These are phyloP conservation scores for Alternaria triticimaculans DNA, from an alignment of 2,329 filamentous ascomycete species.

Conservation along the genomic window DNA sequence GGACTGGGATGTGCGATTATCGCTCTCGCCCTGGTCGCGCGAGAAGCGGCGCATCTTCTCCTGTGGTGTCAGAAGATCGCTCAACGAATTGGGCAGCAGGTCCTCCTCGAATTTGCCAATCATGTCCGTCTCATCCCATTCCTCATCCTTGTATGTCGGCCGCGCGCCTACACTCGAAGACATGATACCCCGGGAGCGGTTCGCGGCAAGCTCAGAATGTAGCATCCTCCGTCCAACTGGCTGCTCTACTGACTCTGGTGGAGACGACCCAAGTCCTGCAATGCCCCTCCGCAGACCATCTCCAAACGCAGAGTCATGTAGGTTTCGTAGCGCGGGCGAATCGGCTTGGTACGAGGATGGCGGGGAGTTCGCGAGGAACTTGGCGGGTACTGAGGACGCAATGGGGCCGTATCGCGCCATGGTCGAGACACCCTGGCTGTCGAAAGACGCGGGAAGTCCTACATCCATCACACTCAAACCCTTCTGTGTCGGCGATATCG, in stretches of 20 bases:
- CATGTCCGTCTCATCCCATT: slow-evolving; percentile 56
- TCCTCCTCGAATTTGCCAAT: slow-evolving; percentile 87
- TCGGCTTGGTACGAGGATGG: slow-evolving; percentile 68
- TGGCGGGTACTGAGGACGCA: slow-evolving; percentile 89
- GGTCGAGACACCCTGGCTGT: slow-evolving; percentile 93
- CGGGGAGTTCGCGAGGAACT: slow-evolving; percentile 87
- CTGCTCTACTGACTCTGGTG: slow-evolving; percentile 69
- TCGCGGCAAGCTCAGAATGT: slow-evolving; percentile 68
- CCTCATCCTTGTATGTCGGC: slow-evolving; percentile 55
- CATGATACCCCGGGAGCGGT: slow-evolving; percentile 60
- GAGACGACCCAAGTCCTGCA: slow-evolving; percentile 56
- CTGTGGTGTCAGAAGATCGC: slow-evolving; percentile 68
- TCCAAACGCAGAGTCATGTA: slow-evolving; percentile 72
- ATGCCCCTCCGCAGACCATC: slow-evolving; percentile 66
- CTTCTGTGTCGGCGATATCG: slow-evolving; percentile 75
- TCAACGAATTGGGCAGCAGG: slow-evolving; percentile 75
- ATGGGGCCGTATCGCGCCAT: slow-evolving; percentile 89
- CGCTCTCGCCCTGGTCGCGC: slow-evolving; percentile 63
- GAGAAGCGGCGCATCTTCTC: slow-evolving; percentile 67
- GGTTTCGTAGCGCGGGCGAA: slow-evolving; percentile 66
- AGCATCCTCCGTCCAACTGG: slow-evolving; percentile 65
- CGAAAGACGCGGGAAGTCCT: slow-evolving; percentile 90
- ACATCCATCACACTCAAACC: slow-evolving; percentile 93
- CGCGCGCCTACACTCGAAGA: slow-evolving; percentile 65
- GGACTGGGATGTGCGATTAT: slow-evolving; percentile 52